A percentile compares a stretch with the other conserved stretches of the same genome.
Evolutionary conservation across 2,329 filamentous ascomycete genomes (phyloP).

Genomic region (Alternaria incomplexa): DNA sequence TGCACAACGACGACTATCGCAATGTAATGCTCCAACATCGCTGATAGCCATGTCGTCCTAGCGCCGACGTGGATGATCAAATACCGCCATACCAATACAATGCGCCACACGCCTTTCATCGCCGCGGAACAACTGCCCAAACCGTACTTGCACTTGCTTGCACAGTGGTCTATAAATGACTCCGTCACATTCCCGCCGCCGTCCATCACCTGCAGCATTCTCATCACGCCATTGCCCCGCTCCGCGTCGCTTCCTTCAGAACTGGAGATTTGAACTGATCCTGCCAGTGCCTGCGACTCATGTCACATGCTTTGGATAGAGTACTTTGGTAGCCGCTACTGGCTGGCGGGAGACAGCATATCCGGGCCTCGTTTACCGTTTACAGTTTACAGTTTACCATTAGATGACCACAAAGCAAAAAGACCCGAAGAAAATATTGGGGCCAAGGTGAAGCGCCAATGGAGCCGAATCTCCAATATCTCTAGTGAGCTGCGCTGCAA

Average conservation of each 20-base stretch:
- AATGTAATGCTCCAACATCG: not conserved
- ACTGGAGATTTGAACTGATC: not conserved
- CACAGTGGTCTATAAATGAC: not conserved
- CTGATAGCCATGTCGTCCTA: not conserved
- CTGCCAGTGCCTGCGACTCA: not conserved
- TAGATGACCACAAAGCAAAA: not conserved
- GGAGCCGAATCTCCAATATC: not conserved
- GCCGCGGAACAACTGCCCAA: not conserved
- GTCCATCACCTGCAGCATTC: not conserved
- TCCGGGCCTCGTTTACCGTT: not conserved
- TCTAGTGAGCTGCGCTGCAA: not conserved
- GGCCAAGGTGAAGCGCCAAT: not conserved
- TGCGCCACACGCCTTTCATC: not conserved
- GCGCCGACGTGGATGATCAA: not conserved
- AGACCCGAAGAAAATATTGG: not conserved
- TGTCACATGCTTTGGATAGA: not conserved
- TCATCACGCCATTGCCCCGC: constrained; percentile 1
- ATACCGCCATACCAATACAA: not conserved
- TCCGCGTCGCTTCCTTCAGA: not conserved
- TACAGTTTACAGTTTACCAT: not conserved
- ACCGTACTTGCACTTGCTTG: not conserved
- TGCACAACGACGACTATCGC: not conserved
- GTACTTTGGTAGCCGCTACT: not conserved
- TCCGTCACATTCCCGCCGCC: not conserved
- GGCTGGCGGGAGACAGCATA: not conserved